Evolutionary conservation across 2,329 filamentous ascomycete genomes (phyloP), one percentile per base, ranked within the genome.

Genomic region (Geosmithia putterillii): DNA sequence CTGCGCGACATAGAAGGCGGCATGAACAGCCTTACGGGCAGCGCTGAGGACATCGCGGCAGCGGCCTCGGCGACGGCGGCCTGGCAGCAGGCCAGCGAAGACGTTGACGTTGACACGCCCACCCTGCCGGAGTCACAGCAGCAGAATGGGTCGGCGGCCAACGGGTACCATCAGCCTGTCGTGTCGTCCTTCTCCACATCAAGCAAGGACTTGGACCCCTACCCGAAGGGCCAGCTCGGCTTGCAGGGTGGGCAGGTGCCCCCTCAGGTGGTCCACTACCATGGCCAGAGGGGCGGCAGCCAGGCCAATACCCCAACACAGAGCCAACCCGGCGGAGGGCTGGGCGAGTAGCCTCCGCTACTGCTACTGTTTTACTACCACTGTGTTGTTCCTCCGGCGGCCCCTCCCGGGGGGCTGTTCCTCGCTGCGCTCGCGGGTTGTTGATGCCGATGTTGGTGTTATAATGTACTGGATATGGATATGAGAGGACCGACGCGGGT

Each of bases 1-100:
- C 72, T 98, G 47, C 80, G 88, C 40, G 88, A 96, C 55, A 95
- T 96, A 44, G 88, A 95, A 60, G 89, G 89, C 18, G 90, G 88
- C 28, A 79, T 89, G 69, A 83, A 75, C 47, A 85, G 83, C 54
- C 60, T 88, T 48, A 79, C 76, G 21, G 76, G 21, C 73, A 81
- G 43, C 55, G n/a, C n/a, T n/a, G n/a, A n/a, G n/a, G n/a, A n/a
- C n/a, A n/a, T 75, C 28, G 28, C 28, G 9, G 67, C 60, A 19
- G 78, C 78, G 41, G 70, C 64, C 38, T 66, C 65, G 48, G 67
- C 62, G 46, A 65, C 64, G 44, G 74, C 72, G n/a, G n/a, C n/a
- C n/a, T n/a, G n/a, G n/a, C n/a, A n/a, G n/a, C n/a, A n/a, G n/a
- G n/a, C n/a, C n/a, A n/a, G n/a, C n/a, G n/a, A n/a, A n/a, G n/a